Base-by-base conservation (phyloP, 2,329 filamentous ascomycete genomes). In the Calycina marina region DNA sequence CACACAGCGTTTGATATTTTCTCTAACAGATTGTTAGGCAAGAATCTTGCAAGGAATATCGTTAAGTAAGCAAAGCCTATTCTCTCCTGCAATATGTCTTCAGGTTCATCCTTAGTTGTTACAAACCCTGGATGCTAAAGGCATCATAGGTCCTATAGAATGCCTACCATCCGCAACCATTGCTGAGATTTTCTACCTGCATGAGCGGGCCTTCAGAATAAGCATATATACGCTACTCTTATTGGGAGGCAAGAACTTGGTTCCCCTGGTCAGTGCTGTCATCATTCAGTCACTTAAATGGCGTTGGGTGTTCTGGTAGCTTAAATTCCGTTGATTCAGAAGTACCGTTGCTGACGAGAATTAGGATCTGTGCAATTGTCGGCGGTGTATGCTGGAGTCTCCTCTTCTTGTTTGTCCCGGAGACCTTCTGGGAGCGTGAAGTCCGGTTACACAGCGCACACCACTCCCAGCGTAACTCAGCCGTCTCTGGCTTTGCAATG, bases 121-220 rank as follows among this genome's bases (percentile, higher is more conserved):
- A n/a, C n/a, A n/a, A n/a, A 3, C 20, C n/a, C 20, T 22, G 8
- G n/a, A 9, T 22, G 8, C 8, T n/a, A 22, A 8, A 22, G 8
- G n/a, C n/a, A 22, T 22, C 20, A 22, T 22, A 22, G 20, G 20
- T 42, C 84, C 85, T 0, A 83, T 93, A 6, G 88, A 96, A 54
- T 93, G 85, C 49, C 65, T 96, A 17, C 88, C 88, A 0, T 93
- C 84, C 4, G 86, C 88, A 11, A 93, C 85, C 0, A 88, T 96
- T 47, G 85, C 86, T 3, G 88, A 96, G 55, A 94, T 96, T 38
- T 96, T 86, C 61, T 94, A 93, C 50, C 63, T 96, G 13, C 88
- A 96, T 48, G 88, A 96, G 57, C 69, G 88, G 39, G 88, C 88
- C 0, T 96, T 86, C 52, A 77, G 88, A 4, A 73, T 96, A 27